Evolutionary conservation across 1,284 basidiomycete species (phyloP).

Genomic region (Cerioporus squamosus): DNA sequence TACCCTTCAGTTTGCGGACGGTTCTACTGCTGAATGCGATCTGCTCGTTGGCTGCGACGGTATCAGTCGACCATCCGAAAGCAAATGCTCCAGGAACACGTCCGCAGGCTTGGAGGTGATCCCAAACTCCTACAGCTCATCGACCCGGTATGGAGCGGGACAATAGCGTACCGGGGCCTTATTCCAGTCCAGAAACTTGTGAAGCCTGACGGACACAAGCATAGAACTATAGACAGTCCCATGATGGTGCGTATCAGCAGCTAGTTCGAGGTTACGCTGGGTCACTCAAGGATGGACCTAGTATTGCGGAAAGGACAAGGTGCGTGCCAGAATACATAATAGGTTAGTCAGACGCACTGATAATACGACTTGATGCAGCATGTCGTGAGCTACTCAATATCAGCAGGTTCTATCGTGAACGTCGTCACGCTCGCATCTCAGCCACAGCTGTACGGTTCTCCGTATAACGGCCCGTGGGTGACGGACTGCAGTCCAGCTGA

Average conservation of each 20-base stretch:
- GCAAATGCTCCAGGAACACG: constrained; percentile 37
- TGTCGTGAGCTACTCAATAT: constrained; percentile 38
- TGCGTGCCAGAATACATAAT: constrained; percentile 1
- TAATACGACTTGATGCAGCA: constrained; percentile 26
- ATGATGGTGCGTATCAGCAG: constrained; percentile 33
- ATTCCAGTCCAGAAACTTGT: constrained; percentile 22
- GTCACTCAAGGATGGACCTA: constrained; percentile 2
- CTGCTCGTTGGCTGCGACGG: constrained; percentile 54
- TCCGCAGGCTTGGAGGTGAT: constrained; percentile 6
- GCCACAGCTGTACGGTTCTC: constrained; percentile 29
- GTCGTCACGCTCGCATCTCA: constrained; percentile 34
- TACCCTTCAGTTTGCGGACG: constrained; percentile 42
- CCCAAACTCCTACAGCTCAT: constrained; percentile 16
- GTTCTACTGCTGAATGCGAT: constrained; percentile 44
- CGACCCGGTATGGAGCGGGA: constrained; percentile 30
- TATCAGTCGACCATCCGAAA: constrained; percentile 51
- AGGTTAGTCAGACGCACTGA: not conserved
- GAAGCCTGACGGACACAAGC: constrained; percentile 12
- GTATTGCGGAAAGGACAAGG: constrained; percentile 40
- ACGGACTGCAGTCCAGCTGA: constrained; percentile 29
- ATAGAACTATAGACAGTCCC: constrained; percentile 32
- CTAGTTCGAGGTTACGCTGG: not conserved
- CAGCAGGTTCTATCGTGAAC: constrained; percentile 35
- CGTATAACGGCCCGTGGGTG: constrained; percentile 34
- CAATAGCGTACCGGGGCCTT: constrained; percentile 28